Evolutionary conservation across 2,329 filamentous ascomycete species (phyloP).

Genomic region (Trichophyton benhamiae): DNA sequence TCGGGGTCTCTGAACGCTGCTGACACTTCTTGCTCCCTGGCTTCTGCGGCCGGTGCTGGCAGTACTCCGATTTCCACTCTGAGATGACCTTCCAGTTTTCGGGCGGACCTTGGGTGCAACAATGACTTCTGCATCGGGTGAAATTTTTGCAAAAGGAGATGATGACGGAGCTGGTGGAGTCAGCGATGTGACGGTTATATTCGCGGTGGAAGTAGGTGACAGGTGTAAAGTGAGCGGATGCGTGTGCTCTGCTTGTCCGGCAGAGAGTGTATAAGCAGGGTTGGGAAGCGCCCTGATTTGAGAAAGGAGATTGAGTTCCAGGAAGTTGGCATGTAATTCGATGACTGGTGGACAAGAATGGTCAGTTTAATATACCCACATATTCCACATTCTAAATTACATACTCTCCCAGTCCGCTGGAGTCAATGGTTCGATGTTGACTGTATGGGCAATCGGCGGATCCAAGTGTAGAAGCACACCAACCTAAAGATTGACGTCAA

Average conservation of each 20-base stretch:
- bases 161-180: slow-evolving; percentile 57
- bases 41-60: slow-evolving; percentile 68
- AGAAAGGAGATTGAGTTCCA: slow-evolving; percentile 83
- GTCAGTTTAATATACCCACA: not conserved
- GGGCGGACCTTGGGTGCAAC: slow-evolving; percentile 84
- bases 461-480: slow-evolving; percentile 66
- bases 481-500: slow-evolving; percentile 34
- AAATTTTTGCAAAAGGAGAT: slow-evolving; percentile 77
- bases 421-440: slow-evolving; percentile 92
- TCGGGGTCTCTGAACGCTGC: slow-evolving; percentile 55
- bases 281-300: slow-evolving; percentile 92
- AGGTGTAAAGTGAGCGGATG: slow-evolving; percentile 86
- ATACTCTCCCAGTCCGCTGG: slow-evolving; percentile 88
- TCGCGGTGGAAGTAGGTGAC: slow-evolving; percentile 89
- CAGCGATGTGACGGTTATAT: slow-evolving; percentile 74
- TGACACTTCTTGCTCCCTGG: slow-evolving; percentile 53
- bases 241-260: slow-evolving; percentile 41
- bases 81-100: slow-evolving; percentile 49
- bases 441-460: slow-evolving; percentile 78
- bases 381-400: slow-evolving; percentile 17
- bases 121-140: slow-evolving; percentile 89
- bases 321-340: slow-evolving; percentile 86
- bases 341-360: slow-evolving; percentile 48
- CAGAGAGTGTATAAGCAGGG: slow-evolving; percentile 47
- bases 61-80: slow-evolving; percentile 67